Percentiles rank a stretch among this genome's conserved stretches.
phyloP scores from a whole-genome alignment of 1,284 basidiomycete species.

The Ustilago crameri region DNA sequence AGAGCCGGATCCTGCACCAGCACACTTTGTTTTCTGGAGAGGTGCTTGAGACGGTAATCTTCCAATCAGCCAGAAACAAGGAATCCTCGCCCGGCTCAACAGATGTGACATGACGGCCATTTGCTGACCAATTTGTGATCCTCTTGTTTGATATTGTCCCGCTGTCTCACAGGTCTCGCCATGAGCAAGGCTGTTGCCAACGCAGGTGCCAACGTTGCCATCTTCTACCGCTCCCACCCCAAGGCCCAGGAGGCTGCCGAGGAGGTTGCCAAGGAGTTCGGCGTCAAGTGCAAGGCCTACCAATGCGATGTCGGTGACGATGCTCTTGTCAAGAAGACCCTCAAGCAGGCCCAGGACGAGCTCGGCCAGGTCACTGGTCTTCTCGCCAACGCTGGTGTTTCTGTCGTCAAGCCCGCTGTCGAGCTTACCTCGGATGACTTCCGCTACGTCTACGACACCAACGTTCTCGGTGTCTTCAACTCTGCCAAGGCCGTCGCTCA shows the following conservation, averaged over 20 bases:
- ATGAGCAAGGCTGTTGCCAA: constrained; percentile 64
- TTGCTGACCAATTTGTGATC: not conserved
- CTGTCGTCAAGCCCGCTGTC: constrained; percentile 67
- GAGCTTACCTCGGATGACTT: constrained; percentile 66
- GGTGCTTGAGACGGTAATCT: not conserved
- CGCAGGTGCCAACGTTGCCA: constrained; percentile 67
- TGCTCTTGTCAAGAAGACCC: constrained; percentile 61
- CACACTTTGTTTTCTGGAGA: no score
- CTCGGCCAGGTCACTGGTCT: constrained; percentile 65
- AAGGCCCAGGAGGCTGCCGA: constrained; percentile 65
- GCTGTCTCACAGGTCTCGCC: constrained; percentile 67
- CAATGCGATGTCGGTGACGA: constrained; percentile 67
- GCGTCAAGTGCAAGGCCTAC: constrained; percentile 67
- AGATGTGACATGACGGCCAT: no score
- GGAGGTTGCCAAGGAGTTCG: constrained; percentile 63
- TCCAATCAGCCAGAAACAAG: not conserved
- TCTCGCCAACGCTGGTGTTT: constrained; percentile 66
- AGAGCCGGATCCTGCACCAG: no score
- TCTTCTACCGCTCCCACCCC: constrained; percentile 66
- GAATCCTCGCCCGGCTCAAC: no score
- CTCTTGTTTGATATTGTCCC: no score
- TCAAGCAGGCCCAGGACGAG: constrained; percentile 62
- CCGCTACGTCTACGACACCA: constrained; percentile 67
- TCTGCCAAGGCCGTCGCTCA: constrained; percentile 64
- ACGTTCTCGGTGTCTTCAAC: constrained; percentile 69